phyloP scores from a whole-genome alignment of 345 rosid species.

The Lepidium didymum region DNA sequence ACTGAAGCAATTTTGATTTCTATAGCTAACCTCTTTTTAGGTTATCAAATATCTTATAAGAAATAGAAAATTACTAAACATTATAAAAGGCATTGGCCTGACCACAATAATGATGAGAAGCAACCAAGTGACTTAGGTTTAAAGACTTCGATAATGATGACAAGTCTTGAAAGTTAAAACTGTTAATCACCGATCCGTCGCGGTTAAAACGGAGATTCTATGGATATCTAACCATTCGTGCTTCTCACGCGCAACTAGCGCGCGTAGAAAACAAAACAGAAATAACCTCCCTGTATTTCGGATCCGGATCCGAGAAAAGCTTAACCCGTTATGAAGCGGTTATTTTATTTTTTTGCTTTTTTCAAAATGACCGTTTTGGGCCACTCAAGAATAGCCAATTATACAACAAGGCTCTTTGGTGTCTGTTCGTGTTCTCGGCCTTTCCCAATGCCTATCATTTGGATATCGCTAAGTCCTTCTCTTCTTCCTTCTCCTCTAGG shows the following conservation, averaged over 20 bases:
- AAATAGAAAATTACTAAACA: too few relatives aligned
- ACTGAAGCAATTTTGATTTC: slow-evolving; percentile 10
- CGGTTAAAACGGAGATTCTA: background rate
- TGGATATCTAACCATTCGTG: background rate
- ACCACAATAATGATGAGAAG: too few relatives aligned
- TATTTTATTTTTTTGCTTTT: background rate
- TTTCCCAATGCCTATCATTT: slow-evolving; percentile 12
- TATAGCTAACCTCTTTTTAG: background rate
- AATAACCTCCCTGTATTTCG: background rate
- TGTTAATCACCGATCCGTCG: background rate
- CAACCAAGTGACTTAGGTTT: too few relatives aligned
- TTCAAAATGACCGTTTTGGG: slow-evolving; percentile 11
- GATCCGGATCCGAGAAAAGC: slow-evolving; percentile 29
- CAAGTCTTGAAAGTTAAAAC: too few relatives aligned
- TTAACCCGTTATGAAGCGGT: slow-evolving; percentile 27
- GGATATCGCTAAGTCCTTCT: background rate
- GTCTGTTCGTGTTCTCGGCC: slow-evolving; percentile 1
- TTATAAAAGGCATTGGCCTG: background rate
- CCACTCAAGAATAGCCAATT: background rate
- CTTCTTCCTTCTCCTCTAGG: slow-evolving; percentile 17
- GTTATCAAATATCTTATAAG: background rate
- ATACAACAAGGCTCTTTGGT: slow-evolving; percentile 7
- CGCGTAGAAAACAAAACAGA: background rate
- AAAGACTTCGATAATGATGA: too few relatives aligned
- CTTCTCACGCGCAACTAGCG: background rate